Evolutionary conservation across 495 filamentous ascomycete species (phyloP), one percentile per base, ranked within the genome.

Genomic region (Parathielavia hyrcaniae): DNA sequence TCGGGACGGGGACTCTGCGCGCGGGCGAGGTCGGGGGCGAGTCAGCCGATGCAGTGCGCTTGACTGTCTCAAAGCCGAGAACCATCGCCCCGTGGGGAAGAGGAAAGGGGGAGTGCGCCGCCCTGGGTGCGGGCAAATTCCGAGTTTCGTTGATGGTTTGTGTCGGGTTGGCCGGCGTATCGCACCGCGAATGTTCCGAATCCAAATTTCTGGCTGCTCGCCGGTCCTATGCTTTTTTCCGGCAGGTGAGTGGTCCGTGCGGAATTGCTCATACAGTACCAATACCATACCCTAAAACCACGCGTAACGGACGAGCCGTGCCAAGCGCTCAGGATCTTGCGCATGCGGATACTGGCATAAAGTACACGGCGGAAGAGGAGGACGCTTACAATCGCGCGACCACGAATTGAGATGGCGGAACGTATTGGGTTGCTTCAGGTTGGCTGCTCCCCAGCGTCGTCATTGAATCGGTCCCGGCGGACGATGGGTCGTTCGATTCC

Each of bases 11-110:
- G 47, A 19, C 9, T 17, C 48, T 36, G 48, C 20, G 43, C 20
- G 43, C 40, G 48, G 53, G 48, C 61, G 65, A 57, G 46, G 51
- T 43, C 36, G 62, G 39, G 16, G 53, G 45, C 45, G 53, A 50
- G 35, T 30, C 43, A 40, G 50, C 53, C n/a, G 60, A 54, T 35
- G 54, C 36, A 34, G 32, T 47, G 44, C 45, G 48, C 54, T 53
- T 60, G 61, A 63, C 62, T 40, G 61, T 59, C 48, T 59, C 63
- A 41, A 62, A 64, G 55, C 67, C 69, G 64, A 67, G 55, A 35
- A 66, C 65, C 69, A 71, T 70, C 49, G 61, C 63, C 67, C 56
- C 60, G 49, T 19, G 17, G 50, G 39, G 46, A 55, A 45, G 44
- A 55, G 50, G 44, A 32, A 30, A 50, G 36, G 39, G 52, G 45